Evolutionary conservation across 495 filamentous ascomycete genomes (phyloP).

Genomic region (Lasiosphaeria hispida): DNA sequence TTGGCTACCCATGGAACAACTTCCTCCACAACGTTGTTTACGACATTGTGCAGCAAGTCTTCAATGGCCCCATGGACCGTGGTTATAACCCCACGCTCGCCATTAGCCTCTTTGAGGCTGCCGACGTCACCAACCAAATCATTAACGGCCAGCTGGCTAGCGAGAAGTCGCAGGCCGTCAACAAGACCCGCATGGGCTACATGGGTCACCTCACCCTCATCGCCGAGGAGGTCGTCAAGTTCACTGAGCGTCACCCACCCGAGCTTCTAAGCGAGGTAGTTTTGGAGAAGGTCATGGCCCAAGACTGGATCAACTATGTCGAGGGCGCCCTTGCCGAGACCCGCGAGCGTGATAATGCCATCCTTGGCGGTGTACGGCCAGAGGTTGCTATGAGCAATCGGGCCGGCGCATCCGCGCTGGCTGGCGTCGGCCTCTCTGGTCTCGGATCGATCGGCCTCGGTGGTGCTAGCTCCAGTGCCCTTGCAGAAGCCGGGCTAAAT

Average conservation of each 20-base stretch:
- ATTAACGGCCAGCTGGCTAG: constrained; percentile 84
- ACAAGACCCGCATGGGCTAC: constrained; percentile 90
- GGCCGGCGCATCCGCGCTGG: constrained; percentile 27
- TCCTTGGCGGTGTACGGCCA: constrained; percentile 92
- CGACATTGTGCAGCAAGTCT: constrained; percentile 98
- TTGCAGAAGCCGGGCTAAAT: constrained; percentile 71
- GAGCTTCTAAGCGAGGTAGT: constrained; percentile 82
- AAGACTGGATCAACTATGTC: constrained; percentile 92
- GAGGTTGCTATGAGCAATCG: constrained; percentile 68
- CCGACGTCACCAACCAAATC: constrained; percentile 85
- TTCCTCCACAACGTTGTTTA: constrained; percentile 99
- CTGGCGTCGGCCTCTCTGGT: constrained; percentile 44
- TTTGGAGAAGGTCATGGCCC: constrained; percentile 80
- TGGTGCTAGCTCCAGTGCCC: constrained; percentile 61
- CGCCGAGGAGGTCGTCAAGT: constrained; percentile 98
- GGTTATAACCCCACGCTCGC: constrained; percentile 92
- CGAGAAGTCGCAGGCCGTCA: constrained; percentile 75
- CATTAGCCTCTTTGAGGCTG: constrained; percentile 86
- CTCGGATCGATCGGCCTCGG: constrained; percentile 44
- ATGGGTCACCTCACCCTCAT: constrained; percentile 98
- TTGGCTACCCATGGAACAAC: constrained; percentile 99
- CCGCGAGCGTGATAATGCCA: constrained; percentile 92
- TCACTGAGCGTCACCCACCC: constrained; percentile 88
- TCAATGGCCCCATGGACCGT: constrained; percentile 96
- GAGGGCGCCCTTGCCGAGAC: constrained; percentile 93